Base-by-base conservation (phyloP, 228 moss, liverwort and hornwort species). In the Sphagnum magellanicum region DNA sequence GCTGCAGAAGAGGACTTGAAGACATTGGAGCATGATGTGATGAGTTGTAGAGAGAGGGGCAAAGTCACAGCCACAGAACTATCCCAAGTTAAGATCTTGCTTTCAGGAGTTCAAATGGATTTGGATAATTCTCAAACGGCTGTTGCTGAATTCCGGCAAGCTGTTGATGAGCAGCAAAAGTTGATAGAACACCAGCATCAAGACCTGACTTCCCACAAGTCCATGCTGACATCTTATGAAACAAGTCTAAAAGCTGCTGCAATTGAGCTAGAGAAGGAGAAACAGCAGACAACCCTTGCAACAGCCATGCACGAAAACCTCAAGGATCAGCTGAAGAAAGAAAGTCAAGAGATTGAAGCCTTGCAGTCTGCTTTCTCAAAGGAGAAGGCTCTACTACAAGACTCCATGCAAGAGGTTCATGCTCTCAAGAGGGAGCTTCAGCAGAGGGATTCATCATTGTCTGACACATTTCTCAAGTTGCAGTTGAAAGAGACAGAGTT, bases 401-500 rank as follows among this genome's bases (percentile, higher is more conserved):
- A 74, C 9, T 75, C 77, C 6, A 59, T 71, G 9, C 49, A 51
- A 46, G 11, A 60, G 48, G 75, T 86, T 9, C 73, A 79, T 50
- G 51, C 76, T 4, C 53, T 86, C 61, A 77, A 77, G 64, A 74
- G 61, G 67, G 79, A 86, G 62, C 52, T 82, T 60, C 79, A 79
- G 67, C 46, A 53, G 12, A 74, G 70, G 55, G 81, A 86, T 32
- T 72, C 67, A 5, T 66, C 68, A 17, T 62, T 86, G 48, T 79
- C 79, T 4, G 77, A 79, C 17, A 77, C 71, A 16, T 59, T 61
- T 6, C 72, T 79, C 51, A 58, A 17, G 8, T 61, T 86, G n/a
- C 79, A 86, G 59, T 60, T 79, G 17, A 82, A 79, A 65, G 81
- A 81, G 63, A 73, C 77, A 0, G 77, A 82, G 63, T 60, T 86